Evolutionary conservation across 1,139 yeast species (phyloP).

Genomic region (Eremothecium cymbalariae): DNA sequence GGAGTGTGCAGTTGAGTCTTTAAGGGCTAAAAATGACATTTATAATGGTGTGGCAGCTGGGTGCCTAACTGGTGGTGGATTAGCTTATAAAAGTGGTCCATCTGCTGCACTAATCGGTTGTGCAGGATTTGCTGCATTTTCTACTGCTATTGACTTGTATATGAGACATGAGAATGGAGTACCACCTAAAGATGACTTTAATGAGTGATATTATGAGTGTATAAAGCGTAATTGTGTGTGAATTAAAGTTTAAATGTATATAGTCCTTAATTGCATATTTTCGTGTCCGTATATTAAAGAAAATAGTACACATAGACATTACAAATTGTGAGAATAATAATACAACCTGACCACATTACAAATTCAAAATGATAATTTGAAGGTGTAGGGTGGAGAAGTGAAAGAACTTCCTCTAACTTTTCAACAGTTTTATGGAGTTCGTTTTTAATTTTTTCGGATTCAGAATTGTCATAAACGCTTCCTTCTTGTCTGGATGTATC

Average conservation of each 20-base stretch:
- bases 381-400: slow-evolving; percentile 10
- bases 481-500: too few relatives aligned
- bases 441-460: background rate
- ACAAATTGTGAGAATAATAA: slow-evolving; percentile 24
- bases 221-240: background rate
- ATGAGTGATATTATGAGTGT: slow-evolving; percentile 39
- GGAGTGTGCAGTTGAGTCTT: slow-evolving; percentile 76
- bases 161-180: slow-evolving; percentile 77
- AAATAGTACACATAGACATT: slow-evolving; percentile 25
- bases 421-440: slow-evolving; percentile 17
- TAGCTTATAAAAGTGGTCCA: slow-evolving; percentile 89
- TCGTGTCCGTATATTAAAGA: slow-evolving; percentile 7
- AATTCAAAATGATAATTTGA: slow-evolving; percentile 9
- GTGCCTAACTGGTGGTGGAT: slow-evolving; percentile 93
- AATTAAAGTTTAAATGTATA: slow-evolving; percentile 3
- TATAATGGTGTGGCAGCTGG: slow-evolving; percentile 93
- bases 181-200: slow-evolving; percentile 87
- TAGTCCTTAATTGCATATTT: slow-evolving; percentile 1
- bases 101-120: slow-evolving; percentile 88
- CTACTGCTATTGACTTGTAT: slow-evolving; percentile 86
- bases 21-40: slow-evolving; percentile 81
- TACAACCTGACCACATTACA: slow-evolving; percentile 26
- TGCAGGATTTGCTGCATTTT: slow-evolving; percentile 96
- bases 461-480: too few relatives aligned
- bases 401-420: slow-evolving; percentile 21